Evolutionary conservation across 225 moss, liverwort and hornwort species (phyloP).

Genomic region (Physcomitrium patens): DNA sequence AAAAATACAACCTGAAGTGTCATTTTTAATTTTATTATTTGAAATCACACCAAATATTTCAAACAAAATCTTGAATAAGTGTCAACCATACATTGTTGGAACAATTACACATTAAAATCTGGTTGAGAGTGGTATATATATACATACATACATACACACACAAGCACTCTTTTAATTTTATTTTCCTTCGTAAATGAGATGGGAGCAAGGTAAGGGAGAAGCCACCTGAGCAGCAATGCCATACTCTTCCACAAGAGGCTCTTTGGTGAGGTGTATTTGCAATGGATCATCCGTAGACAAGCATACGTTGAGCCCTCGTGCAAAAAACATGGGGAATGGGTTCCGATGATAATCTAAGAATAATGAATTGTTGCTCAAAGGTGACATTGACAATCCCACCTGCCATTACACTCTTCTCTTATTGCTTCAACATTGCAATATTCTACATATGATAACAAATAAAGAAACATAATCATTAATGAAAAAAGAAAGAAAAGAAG

Average conservation of each 20-base stretch:
- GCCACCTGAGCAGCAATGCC: slow-evolving; percentile 94
- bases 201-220: neutral
- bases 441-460: too few relatives aligned
- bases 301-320: slow-evolving; percentile 91
- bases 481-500: too few relatives aligned
- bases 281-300: slow-evolving; percentile 96
- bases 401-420: neutral
- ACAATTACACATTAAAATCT: too few relatives aligned
- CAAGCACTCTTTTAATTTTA: too few relatives aligned
- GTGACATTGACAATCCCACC: slow-evolving; percentile 97
- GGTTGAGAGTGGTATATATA: too few relatives aligned
- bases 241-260: slow-evolving; percentile 96
- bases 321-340: slow-evolving; percentile 97
- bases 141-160: too few relatives aligned
- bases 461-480: too few relatives aligned
- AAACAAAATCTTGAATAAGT: too few relatives aligned
- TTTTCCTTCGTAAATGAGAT: too few relatives aligned
- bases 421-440: neutral
- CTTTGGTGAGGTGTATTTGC: slow-evolving; percentile 96
- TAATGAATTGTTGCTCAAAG: slow-evolving; percentile 93
- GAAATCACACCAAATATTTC: too few relatives aligned
- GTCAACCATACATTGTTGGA: too few relatives aligned
- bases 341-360: slow-evolving; percentile 97
- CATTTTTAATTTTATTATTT: too few relatives aligned
- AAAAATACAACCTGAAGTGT: neutral